Evolutionary conservation across 805 yeast species (phyloP), one percentile per base, ranked within the genome.

Genomic region (Suhomyces canberraensis): DNA sequence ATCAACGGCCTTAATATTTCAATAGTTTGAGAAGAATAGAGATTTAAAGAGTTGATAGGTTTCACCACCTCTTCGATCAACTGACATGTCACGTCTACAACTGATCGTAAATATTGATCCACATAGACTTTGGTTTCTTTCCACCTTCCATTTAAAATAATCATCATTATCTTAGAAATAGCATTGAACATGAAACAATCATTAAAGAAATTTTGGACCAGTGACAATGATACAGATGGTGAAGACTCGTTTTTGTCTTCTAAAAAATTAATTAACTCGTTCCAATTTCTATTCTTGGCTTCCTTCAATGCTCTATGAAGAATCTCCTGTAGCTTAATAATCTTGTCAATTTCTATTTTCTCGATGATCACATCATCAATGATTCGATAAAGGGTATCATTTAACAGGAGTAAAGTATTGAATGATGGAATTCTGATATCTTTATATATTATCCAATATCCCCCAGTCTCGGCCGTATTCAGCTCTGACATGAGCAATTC

Each of bases 71-170:
- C 33, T 9, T 31, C 33, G 11, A 31, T 14, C 4, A 21, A 11
- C 9, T 8, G 14, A 4, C 17, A 31, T 2, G 16, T 15, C 35
- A 72, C 69, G 0, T 65, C 60, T 1, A 77, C 46, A 0, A 73
- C 64, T 2, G 66, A 58, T 3, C 49, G 46, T 11, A 78, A 44
- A 45, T 68, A 70, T 4, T 61, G 63, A 25, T 77, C 81, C 17
- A 73, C 43, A 37, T 69, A 68, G 3, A 81, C 47, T 26, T 55
- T 58, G 40, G 70, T 71, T 35, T 76, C 78, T 2, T 50, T 41
- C 28, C 66, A 48, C 24, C 61, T 58, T 11, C 73, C 48, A 19
- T 66, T 64, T 36, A 78, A 61, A 1, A 75, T 56, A 3, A 55
- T 44, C 31, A 78, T 52, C 4, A 75, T 52, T 3, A 70, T 42